Base-by-base conservation (phyloP, 495 filamentous ascomycete species). In the Trichoderma parareesei region DNA sequence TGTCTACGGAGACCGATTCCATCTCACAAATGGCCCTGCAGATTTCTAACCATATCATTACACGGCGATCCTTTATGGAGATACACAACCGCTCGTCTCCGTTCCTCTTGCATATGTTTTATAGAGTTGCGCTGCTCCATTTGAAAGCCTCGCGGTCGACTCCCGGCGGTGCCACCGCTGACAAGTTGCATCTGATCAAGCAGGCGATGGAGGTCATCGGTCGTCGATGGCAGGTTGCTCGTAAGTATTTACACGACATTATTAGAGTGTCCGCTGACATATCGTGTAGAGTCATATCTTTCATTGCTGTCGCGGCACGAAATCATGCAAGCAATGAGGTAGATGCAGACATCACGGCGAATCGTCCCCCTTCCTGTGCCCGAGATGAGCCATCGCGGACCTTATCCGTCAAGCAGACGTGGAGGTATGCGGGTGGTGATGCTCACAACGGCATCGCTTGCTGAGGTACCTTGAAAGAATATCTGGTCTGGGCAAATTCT, bases 371-470 rank as follows among this genome's bases (percentile, higher is more conserved):
- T 79, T 49, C 79, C 73, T 1, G 73, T 72, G 57, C 79, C 81
- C 18, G 74, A 72, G 61, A 83, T 79, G 33, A 71, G 67, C 81
- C 79, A 83, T 11, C 70, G 62, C 33, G 79, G 70, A 20, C 69
- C 67, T 1, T 63, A 61, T 2, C 62, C 66, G 59, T 76, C 74
- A 38, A 73, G 70, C 10, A 74, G 68, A 1, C 68, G 46, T 33
- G 69, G 65, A 1, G 71, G 69, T 44, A 69, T 69, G 16, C 75
- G 77, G 41, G 74, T 72, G 57, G 69, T 71, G 43, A 80, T 66
- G n/a, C 75, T 74, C 9, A 75, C 70, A 0, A 73, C 67, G 3
- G 69, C 73, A n/a, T 75, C 78, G 11, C 71, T 71, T 27, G 69
- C 64, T 14, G 81, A 66, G 4, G 59, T 68, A 11, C 81, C 81